Percentiles rank a stretch among this genome's conserved stretches.
Evolutionary conservation across 176 grass and related monocot species (phyloP).

Genomic region (Cenchrus fungigraminus): DNA sequence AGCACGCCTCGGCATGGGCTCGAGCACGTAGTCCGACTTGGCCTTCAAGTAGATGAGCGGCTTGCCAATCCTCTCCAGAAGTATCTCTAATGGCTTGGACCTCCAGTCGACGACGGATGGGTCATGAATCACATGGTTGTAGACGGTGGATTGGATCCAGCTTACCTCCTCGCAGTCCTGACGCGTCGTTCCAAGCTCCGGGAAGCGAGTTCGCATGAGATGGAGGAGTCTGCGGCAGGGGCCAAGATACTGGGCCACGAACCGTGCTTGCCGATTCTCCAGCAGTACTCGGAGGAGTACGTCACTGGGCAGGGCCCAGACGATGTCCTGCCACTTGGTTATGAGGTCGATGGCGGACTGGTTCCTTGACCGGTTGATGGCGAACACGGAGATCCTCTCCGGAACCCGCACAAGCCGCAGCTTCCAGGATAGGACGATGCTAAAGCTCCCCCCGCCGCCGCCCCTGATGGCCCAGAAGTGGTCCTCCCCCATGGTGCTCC

Average conservation of each 20-base stretch:
- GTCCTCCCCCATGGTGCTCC: constrained; percentile 37
- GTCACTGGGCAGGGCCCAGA: not conserved
- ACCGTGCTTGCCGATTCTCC: not conserved
- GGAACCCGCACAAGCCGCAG: not conserved
- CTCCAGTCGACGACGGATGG: too few relatives aligned
- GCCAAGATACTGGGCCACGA: constrained; percentile 26
- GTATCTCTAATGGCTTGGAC: not conserved
- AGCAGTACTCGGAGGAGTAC: not conserved
- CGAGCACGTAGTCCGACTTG: too few relatives aligned
- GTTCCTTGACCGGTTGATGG: not conserved
- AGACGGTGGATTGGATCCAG: constrained; percentile 19
- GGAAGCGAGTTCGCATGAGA: not conserved
- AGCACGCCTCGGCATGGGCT: too few relatives aligned
- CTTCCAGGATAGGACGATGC: constrained; percentile 27
- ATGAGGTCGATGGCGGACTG: constrained; percentile 28
- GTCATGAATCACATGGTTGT: too few relatives aligned
- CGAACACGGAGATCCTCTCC: constrained; percentile 10
- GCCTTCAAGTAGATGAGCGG: not conserved
- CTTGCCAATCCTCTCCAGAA: constrained; percentile 7
- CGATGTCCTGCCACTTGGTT: constrained; percentile 40
- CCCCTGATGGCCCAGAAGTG: constrained; percentile 41
- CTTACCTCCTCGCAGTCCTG: constrained; percentile 28
- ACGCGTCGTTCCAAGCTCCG: not conserved
- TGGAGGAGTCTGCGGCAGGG: not conserved
- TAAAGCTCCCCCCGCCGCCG: constrained; percentile 32